A percentile compares a stretch with the other conserved stretches of the same genome.
Conservation (phyloP, 169 alveolate genomes). For the Plasmodium coatneyi region DNA sequence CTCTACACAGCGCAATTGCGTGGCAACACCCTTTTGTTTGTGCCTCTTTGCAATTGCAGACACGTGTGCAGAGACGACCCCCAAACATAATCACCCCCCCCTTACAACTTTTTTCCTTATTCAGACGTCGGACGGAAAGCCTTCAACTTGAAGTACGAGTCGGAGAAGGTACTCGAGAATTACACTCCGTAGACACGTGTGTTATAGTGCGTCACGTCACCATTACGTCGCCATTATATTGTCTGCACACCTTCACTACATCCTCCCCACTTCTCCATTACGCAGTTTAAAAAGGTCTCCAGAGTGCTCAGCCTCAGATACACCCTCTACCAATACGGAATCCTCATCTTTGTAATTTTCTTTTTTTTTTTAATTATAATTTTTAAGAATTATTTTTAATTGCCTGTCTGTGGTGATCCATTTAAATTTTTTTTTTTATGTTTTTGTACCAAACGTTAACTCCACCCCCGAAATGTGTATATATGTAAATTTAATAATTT, state of each 20-base stretch:
- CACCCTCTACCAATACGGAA: constrained; percentile 70
- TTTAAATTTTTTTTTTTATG: constrained; percentile 24
- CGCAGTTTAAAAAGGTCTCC: constrained; percentile 73
- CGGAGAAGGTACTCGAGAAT: constrained; percentile 56
- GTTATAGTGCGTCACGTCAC: neutral
- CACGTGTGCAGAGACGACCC: neutral
- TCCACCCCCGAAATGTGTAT: neutral
- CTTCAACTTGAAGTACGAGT: constrained; percentile 60
- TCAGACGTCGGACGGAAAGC: constrained; percentile 86
- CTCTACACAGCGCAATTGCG: neutral
- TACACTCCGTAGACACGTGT: neutral
- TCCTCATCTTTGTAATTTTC: constrained; percentile 20
- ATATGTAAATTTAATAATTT: neutral
- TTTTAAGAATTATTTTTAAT: constrained; percentile 70
- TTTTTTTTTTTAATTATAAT: constrained; percentile 67
- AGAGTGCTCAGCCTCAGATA: constrained; percentile 72
- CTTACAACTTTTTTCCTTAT: constrained; percentile 19
- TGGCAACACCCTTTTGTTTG: neutral
- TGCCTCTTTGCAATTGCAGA: neutral
- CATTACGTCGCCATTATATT: neutral
- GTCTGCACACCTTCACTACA: neutral
- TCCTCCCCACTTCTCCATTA: neutral
- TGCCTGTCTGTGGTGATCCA: neutral
- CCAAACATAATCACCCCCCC: neutral
- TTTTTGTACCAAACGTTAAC: constrained; percentile 19